Conservation (phyloP, 75 land plant species). For the Cryptomeria japonica region DNA sequence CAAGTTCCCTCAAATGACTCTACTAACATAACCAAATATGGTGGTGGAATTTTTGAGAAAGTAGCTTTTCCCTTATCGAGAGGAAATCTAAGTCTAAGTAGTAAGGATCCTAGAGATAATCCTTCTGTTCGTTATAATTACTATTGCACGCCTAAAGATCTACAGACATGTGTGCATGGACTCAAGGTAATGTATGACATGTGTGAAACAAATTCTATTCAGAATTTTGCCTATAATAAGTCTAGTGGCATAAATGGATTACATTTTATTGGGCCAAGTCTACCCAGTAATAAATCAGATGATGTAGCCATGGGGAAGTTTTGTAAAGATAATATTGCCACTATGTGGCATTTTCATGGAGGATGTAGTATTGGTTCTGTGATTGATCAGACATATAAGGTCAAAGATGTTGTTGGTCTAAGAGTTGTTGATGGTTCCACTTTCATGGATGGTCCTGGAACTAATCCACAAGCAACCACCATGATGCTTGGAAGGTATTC, state of each 20-base stretch:
- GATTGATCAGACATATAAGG: slow-evolving; percentile 43
- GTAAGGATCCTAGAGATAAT: slow-evolving; percentile 47
- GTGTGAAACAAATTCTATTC: slow-evolving; percentile 45
- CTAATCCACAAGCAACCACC: slow-evolving; percentile 87
- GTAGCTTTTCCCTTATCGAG: slow-evolving; percentile 44
- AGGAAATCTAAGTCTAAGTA: slow-evolving; percentile 47
- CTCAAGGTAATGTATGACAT: slow-evolving; percentile 32
- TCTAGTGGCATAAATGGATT: slow-evolving; percentile 13
- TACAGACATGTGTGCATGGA: slow-evolving; percentile 47
- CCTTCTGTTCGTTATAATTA: slow-evolving; percentile 71
- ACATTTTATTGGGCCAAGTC: slow-evolving; percentile 36
- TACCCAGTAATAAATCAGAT: slow-evolving; percentile 34
- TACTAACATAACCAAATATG: slow-evolving; percentile 22
- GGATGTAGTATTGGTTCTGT: slow-evolving; percentile 62
- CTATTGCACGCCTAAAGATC: slow-evolving; percentile 40
- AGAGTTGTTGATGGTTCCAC: slow-evolving; percentile 79
- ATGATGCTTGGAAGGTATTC: slow-evolving; percentile 88
- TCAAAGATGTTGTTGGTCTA: slow-evolving; percentile 52
- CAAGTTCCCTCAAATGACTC: slow-evolving; percentile 12
- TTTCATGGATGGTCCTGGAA: slow-evolving; percentile 63
- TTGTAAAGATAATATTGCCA: slow-evolving; percentile 51
- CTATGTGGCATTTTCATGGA: slow-evolving; percentile 92
- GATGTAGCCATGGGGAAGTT: slow-evolving; percentile 41
- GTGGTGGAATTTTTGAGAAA: slow-evolving; percentile 64
- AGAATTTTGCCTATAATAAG: slow-evolving; percentile 17